phyloP scores from a whole-genome alignment of 1,284 basidiomycete genomes.

The Dichomitus squalens region DNA sequence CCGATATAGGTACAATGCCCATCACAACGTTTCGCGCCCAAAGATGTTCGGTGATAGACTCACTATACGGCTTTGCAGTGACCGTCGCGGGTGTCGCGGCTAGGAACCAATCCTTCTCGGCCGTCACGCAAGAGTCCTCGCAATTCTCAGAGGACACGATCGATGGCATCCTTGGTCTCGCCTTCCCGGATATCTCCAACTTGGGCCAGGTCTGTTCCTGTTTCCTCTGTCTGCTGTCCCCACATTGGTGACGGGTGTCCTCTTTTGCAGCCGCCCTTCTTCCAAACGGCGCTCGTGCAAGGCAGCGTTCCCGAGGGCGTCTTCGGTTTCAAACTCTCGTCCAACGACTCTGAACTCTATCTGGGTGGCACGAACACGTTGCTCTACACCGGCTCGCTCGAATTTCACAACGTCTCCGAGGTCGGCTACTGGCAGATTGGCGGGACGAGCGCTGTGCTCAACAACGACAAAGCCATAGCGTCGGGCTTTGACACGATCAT shows the following conservation, averaged over 20 bases:
- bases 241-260: conserved; percentile 34
- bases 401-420: conserved; percentile 34
- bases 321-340: conserved; percentile 51
- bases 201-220: conserved; percentile 14
- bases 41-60: background rate
- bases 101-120: conserved; percentile 26
- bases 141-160: conserved; percentile 22
- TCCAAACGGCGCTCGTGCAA: conserved; percentile 45
- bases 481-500: conserved; percentile 30
- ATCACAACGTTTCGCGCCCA: too few relatives aligned
- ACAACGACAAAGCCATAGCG: conserved; percentile 5
- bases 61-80: conserved; percentile 20
- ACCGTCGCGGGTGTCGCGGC: conserved; percentile 23
- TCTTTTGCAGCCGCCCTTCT: conserved; percentile 33
- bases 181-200: conserved; percentile 26
- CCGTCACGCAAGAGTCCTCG: conserved; percentile 23
- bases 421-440: conserved; percentile 29
- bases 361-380: conserved; percentile 48
- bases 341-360: conserved; percentile 47
- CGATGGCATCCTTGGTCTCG: conserved; percentile 33
- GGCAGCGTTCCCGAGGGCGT: conserved; percentile 37
- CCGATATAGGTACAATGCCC: conserved; percentile 32
- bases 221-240: conserved; percentile 38
- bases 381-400: conserved; percentile 40
- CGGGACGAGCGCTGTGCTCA: conserved; percentile 23